phyloP scores from a whole-genome alignment of 192 early-diverging fungal species.

The Tieghemiomyces parasiticus region DNA sequence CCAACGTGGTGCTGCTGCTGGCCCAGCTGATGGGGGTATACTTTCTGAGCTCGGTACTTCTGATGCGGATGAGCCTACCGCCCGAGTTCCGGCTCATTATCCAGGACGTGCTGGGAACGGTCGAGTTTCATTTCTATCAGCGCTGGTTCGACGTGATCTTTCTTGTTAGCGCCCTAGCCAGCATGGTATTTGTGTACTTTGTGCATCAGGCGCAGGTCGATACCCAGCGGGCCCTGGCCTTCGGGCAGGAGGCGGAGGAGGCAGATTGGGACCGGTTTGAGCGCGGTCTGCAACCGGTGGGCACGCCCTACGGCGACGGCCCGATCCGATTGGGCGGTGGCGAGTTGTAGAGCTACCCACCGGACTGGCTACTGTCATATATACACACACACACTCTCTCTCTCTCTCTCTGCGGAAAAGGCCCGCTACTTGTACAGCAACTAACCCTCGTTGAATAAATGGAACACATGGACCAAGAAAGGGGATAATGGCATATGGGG shows the following conservation, averaged over 20 bases:
- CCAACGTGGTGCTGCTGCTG: slow-evolving; percentile 60
- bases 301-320: too few species aligned
- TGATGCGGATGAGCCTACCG: slow-evolving; percentile 83
- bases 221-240: slow-evolving; percentile 29
- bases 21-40: slow-evolving; percentile 89
- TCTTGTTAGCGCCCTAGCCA: slow-evolving; percentile 60
- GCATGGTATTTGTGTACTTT: slow-evolving; percentile 53
- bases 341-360: too few species aligned
- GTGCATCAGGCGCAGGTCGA: slow-evolving; percentile 42
- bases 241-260: slow-evolving; percentile 26
- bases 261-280: slow-evolving; percentile 15
- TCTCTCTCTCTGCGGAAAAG: too few species aligned
- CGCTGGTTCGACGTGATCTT: slow-evolving; percentile 92
- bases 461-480: too few species aligned
- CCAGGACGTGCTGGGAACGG: slow-evolving; percentile 56
- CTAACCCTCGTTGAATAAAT: too few species aligned
- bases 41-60: slow-evolving; percentile 76
- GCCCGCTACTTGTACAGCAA: too few species aligned
- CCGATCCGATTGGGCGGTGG: too few species aligned
- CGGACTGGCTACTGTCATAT: too few species aligned
- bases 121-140: slow-evolving; percentile 84
- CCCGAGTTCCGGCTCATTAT: slow-evolving; percentile 69
- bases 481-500: too few species aligned
- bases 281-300: too few species aligned
- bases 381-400: too few species aligned